phyloP scores from a whole-genome alignment of 2,329 filamentous ascomycete species.

The Aspergillus pseudotamarii region DNA sequence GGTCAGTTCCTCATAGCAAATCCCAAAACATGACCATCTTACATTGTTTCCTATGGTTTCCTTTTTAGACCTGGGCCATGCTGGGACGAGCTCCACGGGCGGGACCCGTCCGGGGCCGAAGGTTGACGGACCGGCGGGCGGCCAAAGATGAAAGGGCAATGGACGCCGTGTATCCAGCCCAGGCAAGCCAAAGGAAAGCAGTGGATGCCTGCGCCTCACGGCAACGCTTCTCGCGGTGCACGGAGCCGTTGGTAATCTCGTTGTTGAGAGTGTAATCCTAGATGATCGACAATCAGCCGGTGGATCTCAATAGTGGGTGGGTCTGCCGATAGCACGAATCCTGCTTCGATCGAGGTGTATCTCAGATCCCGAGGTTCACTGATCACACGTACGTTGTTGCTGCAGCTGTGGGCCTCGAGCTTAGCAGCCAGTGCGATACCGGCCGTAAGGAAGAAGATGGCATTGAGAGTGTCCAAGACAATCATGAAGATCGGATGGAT shows the following conservation, averaged over 20 bases:
- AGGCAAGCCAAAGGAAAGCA: constrained; percentile 57
- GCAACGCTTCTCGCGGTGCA: constrained; percentile 44
- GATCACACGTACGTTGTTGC: constrained; percentile 44
- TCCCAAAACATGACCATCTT: not conserved
- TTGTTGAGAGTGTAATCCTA: constrained; percentile 47
- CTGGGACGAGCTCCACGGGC: constrained; percentile 39
- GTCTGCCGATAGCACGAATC: constrained; percentile 2
- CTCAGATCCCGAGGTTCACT: not conserved
- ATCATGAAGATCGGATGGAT: constrained; percentile 48
- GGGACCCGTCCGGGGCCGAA: constrained; percentile 36
- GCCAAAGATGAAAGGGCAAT: constrained; percentile 44
- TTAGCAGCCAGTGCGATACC: constrained; percentile 53
- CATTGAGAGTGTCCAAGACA: constrained; percentile 50
- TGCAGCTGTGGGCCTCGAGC: constrained; percentile 49
- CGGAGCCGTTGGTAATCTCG: constrained; percentile 48
- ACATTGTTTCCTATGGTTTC: not conserved
- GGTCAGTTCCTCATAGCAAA: not conserved
- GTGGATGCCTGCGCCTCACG: constrained; percentile 54
- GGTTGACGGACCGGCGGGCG: constrained; percentile 36
- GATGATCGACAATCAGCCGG: constrained; percentile 12
- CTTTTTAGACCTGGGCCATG: constrained; percentile 49
- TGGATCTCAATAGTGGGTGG: constrained; percentile 11
- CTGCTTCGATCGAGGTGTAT: not conserved
- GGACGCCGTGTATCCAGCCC: constrained; percentile 47
- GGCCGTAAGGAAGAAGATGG: constrained; percentile 51